Base-by-base conservation (phyloP, 768 basidiomycete genomes). In the Daedaleopsis sinensis region DNA sequence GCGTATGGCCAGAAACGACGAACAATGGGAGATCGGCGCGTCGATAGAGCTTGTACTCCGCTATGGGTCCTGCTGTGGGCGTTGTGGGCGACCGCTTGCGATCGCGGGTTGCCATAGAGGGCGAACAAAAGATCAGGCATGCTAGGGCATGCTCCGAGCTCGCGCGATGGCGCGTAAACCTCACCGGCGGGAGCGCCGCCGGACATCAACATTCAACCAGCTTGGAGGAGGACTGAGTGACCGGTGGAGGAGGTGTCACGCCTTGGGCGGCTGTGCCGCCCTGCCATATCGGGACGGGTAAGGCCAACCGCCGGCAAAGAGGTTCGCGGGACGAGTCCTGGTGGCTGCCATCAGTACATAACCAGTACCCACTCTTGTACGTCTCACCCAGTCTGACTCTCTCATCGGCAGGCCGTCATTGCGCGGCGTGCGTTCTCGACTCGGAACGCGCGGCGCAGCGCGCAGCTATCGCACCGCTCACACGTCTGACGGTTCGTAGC, bases 11-110 rank as follows among this genome's bases (percentile, higher is more conserved):
- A 6, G 43, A 32, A 44, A n/a, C 11, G 61, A 52, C 15, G 55
- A 52, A 62, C 55, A 62, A 62, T 62, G 61, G 61, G 54, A 56
- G 50, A 62, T 57, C 36, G 55, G 27, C 36, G 0, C 46, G 55
- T 55, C 55, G 61, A 62, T 62, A 19, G 12, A 35, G 42, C 42
- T 42, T 47, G 47, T 27, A 13, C 35, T n/a, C n/a, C 55, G 36
- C 39, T 61, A 57, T 61, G 60, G 55, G 37, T 50, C 61, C 38
- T 62, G 61, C 57, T 52, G 61, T 57, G 43, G 27, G 55, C 43
- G 42, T 44, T n/a, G 50, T 47, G 48, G 49, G 37, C 9, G 6
- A n/a, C 44, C 5, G 59, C 27, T 5, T 24, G 38, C 49, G 50
- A 56, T 46, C 51, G 56, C 54, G 54, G 46, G 49, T 38, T 61